Conservation (phyloP, 2,329 filamentous ascomycete species). For the Phaeosphaeria sp. region DNA sequence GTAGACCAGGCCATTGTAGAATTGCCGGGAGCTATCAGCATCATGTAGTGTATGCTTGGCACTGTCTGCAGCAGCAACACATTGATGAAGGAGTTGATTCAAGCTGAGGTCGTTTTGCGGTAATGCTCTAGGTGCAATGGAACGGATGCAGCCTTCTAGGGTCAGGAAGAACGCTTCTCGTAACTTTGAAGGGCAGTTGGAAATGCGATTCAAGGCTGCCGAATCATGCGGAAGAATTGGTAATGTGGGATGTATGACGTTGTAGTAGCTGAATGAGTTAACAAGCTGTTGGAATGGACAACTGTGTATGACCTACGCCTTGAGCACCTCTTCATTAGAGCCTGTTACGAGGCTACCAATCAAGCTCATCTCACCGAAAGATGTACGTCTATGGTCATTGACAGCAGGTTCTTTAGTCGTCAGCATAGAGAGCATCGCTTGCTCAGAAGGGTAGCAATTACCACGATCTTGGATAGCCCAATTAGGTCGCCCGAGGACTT, state of each 20-base stretch:
- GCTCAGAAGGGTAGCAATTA: constrained; percentile 32
- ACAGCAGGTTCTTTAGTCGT: constrained; percentile 37
- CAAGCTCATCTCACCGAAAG: constrained; percentile 44
- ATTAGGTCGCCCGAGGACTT: constrained; percentile 39
- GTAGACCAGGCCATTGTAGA: constrained; percentile 44
- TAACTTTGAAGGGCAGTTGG: constrained; percentile 42
- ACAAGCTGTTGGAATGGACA: not conserved
- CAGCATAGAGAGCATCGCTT: constrained; percentile 24
- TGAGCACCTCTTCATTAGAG: constrained; percentile 43
- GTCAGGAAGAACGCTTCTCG: constrained; percentile 46
- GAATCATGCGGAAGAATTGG: constrained; percentile 44
- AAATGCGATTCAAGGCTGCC: constrained; percentile 41
- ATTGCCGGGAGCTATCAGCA: constrained; percentile 33
- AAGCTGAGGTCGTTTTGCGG: constrained; percentile 32
- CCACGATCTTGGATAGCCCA: constrained; percentile 46
- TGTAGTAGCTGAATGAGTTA: constrained; percentile 43
- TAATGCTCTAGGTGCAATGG: constrained; percentile 37
- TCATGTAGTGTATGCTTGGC: constrained; percentile 38
- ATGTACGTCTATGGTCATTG: constrained; percentile 44
- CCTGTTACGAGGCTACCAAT: constrained; percentile 44
- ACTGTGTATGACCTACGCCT: constrained; percentile 33
- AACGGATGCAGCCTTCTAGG: constrained; percentile 43
- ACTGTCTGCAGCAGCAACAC: constrained; percentile 35
- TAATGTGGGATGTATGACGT: constrained; percentile 43
- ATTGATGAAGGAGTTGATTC: constrained; percentile 38